Conservation (phyloP, 208 protist genomes). For the Leishmania amazonensis region DNA sequence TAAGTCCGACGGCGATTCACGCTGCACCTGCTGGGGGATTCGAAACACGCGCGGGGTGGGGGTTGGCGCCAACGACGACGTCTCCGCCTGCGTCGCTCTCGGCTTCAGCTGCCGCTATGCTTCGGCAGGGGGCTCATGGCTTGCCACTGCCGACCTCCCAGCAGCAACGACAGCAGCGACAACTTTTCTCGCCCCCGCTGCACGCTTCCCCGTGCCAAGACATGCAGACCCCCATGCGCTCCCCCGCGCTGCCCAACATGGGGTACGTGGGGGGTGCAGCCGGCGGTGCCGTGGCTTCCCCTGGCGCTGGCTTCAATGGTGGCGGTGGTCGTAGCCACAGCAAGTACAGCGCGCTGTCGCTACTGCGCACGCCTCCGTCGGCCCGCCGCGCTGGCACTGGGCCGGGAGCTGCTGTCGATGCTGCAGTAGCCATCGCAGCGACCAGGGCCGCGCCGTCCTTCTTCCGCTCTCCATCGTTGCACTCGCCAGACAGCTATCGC, state of each 20-base stretch:
- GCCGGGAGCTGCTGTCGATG: background rate
- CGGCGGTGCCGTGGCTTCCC: background rate
- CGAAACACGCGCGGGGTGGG: background rate
- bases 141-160: constrained; percentile 1
- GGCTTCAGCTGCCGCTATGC: background rate
- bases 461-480: constrained; percentile 8
- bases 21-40: background rate
- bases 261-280: constrained; percentile 5
- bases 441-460: background rate
- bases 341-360: constrained; percentile 25
- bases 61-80: background rate
- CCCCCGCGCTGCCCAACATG: constrained; percentile 30
- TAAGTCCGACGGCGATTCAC: background rate
- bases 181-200: background rate
- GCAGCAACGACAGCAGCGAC: background rate
- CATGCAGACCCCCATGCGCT: constrained; percentile 17
- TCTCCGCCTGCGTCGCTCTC: background rate
- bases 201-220: constrained; percentile 5
- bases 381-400: constrained; percentile 4
- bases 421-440: background rate
- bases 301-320: background rate
- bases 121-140: background rate
- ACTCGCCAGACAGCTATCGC: constrained; percentile 27
- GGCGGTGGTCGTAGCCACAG: constrained; percentile 16
- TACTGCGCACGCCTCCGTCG: constrained; percentile 25